These are phyloP conservation scores for Calonectria leucothoes DNA, from an alignment of 2,329 filamentous ascomycete genomes.

Conservation along the genomic window DNA sequence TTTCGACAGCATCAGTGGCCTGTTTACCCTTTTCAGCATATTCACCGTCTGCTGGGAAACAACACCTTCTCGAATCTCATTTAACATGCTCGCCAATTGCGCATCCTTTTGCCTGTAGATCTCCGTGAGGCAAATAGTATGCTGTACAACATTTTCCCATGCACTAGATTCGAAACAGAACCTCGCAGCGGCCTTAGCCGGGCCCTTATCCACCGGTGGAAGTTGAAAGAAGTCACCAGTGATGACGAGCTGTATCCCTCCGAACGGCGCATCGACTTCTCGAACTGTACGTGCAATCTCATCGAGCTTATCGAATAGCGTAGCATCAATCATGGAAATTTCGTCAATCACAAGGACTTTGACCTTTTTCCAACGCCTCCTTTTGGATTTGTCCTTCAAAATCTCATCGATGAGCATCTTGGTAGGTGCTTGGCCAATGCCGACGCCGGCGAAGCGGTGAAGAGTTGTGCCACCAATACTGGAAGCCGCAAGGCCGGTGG, in stretches of 20 bases:
- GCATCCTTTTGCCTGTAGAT: slow-evolving; percentile 95
- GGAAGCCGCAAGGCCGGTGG: slow-evolving; percentile 93
- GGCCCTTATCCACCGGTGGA: slow-evolving; percentile 87
- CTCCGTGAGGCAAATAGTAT: slow-evolving; percentile 94
- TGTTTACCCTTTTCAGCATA: slow-evolving; percentile 78
- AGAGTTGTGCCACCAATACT: slow-evolving; percentile 96
- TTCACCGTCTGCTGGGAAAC: slow-evolving; percentile 80
- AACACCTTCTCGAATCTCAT: slow-evolving; percentile 93
- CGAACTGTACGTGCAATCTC: slow-evolving; percentile 85
- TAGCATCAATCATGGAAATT: slow-evolving; percentile 98
- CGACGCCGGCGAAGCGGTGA: slow-evolving; percentile 97
- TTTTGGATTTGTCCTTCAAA: slow-evolving; percentile 82
- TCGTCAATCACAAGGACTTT: slow-evolving; percentile 93
- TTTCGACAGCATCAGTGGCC: slow-evolving; percentile 73
- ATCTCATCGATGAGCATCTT: slow-evolving; percentile 89
- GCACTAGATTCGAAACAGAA: slow-evolving; percentile 94
- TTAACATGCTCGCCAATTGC: slow-evolving; percentile 92
- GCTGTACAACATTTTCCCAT: slow-evolving; percentile 92
- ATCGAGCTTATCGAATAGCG: slow-evolving; percentile 96
- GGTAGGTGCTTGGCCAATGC: slow-evolving; percentile 89
- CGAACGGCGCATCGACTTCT: slow-evolving; percentile 92
- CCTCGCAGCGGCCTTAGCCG: slow-evolving; percentile 73
- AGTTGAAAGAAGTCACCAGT: slow-evolving; percentile 99
- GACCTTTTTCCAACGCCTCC: slow-evolving; percentile 87
- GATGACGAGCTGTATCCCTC: slow-evolving; percentile 94